Evolutionary conservation across 768 basidiomycete genomes (phyloP), one percentile per base, ranked within the genome.

Genomic region (Suillus lakei): DNA sequence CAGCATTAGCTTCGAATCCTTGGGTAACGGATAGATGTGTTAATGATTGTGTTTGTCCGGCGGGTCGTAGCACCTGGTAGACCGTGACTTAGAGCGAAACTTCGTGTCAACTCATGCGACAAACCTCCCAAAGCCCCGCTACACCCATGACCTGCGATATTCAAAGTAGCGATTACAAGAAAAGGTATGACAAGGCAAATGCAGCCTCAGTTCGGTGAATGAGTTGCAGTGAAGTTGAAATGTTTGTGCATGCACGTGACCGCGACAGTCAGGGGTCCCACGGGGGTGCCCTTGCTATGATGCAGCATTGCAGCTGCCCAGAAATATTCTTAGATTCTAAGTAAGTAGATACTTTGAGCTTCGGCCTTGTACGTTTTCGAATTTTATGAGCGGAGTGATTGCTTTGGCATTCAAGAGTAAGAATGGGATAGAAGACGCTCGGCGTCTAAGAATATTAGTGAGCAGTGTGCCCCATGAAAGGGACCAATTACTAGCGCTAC

Each of bases 11-110:
- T 61, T 87, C 82, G 72, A 95, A 93, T 0, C 94, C 93, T 61
- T 95, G 88, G 38, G 82, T 81, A 34, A 93, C 86, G 1, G 93
- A 85, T 32, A 96, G 79, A 56, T 93, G 86, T 0, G 92, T 91
- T 43, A 96, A 78, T 12, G 95, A 95, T 36, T 92, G 88, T 12
- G 83, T 81, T 70, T 88, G 82, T 2, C 86, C 88, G 5, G 91
- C 90, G 3, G 92, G 92, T 41, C 87, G 84, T 23, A 95, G 78
- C 55, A 93, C 80, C 91, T 88, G 44, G 1, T 88, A 50, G 2
- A 43, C 38, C 59, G 0, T 16, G 13, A 23, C 66, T 60, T 39
- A 15, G 78, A 69, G 30, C 67, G 3, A 66, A 68, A 54, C 72
- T 30, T 8, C 21, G 38, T 4, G 21, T n/a, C 43, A 32, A 30